phyloP scores from a whole-genome alignment of 495 filamentous ascomycete species.

The Hypoxylon rickii region DNA sequence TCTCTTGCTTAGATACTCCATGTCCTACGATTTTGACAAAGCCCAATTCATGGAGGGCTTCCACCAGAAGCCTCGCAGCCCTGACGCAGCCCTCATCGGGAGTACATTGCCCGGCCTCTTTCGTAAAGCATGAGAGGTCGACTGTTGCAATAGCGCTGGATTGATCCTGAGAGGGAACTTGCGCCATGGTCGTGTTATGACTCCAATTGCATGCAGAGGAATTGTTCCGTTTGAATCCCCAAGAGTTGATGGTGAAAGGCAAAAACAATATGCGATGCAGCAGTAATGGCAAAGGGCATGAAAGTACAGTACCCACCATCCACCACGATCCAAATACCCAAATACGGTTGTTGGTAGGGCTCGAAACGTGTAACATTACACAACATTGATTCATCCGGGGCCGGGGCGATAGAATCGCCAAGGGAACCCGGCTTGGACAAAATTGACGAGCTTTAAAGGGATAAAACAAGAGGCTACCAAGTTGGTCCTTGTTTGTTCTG shows the following conservation, averaged over 20 bases:
- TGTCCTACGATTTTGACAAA: conserved; percentile 63
- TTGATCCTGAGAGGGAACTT: neutral
- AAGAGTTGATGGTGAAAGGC: neutral
- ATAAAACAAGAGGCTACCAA: too few relatives aligned
- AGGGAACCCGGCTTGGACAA: too few relatives aligned
- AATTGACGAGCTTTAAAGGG: too few relatives aligned
- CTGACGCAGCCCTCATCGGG: conserved; percentile 3
- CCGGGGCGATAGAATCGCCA: too few relatives aligned
- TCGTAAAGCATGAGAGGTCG: conserved; percentile 8
- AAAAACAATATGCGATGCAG: neutral
- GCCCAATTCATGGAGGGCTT: conserved; percentile 57
- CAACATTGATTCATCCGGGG: too few relatives aligned
- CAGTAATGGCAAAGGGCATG: too few relatives aligned
- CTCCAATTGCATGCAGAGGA: neutral
- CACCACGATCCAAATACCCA: too few relatives aligned
- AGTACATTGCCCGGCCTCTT: neutral
- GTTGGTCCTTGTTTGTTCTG: too few relatives aligned
- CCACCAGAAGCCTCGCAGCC: conserved; percentile 38
- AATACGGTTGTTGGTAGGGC: too few relatives aligned
- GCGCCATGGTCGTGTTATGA: neutral
- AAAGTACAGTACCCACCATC: too few relatives aligned
- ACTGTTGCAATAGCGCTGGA: conserved; percentile 1
- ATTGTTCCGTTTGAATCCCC: too few relatives aligned
- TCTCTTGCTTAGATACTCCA: conserved; percentile 46
- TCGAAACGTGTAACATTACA: too few relatives aligned